Conservation (phyloP, 768 basidiomycete genomes). For the Naganishia antarctica region DNA sequence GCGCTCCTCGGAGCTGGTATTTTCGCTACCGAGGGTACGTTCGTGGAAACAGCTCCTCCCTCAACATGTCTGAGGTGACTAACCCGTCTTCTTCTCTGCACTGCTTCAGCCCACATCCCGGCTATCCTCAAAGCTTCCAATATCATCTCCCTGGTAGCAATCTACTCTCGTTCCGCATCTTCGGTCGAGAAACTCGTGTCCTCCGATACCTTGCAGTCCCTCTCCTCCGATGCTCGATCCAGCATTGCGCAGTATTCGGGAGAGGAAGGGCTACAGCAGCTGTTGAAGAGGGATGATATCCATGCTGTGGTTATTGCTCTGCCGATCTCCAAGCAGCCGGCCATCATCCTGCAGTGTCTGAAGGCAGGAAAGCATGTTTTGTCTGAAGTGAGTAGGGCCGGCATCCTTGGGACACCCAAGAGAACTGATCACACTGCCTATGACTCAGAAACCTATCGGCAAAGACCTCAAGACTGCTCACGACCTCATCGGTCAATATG, state of each 20-base stretch:
- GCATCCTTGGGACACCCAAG: no score
- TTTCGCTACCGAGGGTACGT: conserved; percentile 68
- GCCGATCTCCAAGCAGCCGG: conserved; percentile 71
- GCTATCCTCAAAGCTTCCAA: conserved; percentile 59
- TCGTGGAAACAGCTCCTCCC: background rate
- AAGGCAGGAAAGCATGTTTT: conserved; percentile 78
- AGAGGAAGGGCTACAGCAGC: conserved; percentile 41
- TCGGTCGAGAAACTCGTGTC: conserved; percentile 52
- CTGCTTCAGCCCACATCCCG: conserved; percentile 79
- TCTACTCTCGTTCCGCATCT: conserved; percentile 73
- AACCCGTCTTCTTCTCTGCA: background rate
- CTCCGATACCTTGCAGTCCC: conserved; percentile 48
- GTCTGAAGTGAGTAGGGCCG: conserved; percentile 54
- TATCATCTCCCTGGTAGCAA: conserved; percentile 58
- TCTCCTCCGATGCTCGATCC: conserved; percentile 50
- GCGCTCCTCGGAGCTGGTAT: conserved; percentile 78
- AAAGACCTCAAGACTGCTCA: conserved; percentile 63
- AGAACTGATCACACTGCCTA: background rate
- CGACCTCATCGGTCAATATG: conserved; percentile 64
- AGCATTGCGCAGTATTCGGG: conserved; percentile 55
- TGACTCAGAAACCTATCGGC: conserved; percentile 65
- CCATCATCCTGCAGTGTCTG: conserved; percentile 56
- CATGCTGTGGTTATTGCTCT: conserved; percentile 68
- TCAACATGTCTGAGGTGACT: background rate
- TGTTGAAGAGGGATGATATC: conserved; percentile 67